Percentiles rank a stretch among this genome's conserved stretches.
phyloP scores from a whole-genome alignment of 345 rosid genomes.

The Triadica sebifera region DNA sequence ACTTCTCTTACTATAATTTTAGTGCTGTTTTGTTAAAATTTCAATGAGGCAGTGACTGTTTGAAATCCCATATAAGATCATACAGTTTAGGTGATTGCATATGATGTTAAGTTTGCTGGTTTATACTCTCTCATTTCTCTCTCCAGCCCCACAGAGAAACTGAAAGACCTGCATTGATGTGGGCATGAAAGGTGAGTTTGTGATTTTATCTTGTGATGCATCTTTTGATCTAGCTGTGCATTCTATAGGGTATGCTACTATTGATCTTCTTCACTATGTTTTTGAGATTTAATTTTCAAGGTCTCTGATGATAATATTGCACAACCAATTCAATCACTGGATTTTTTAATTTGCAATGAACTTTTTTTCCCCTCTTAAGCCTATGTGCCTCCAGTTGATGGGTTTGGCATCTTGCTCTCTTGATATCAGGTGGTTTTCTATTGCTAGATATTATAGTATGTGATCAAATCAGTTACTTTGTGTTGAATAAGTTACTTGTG shows the following conservation, averaged over 20 bases:
- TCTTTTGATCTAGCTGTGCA: background rate
- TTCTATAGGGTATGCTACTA: background rate
- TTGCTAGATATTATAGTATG: background rate
- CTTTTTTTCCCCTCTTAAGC: background rate
- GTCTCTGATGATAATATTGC: background rate
- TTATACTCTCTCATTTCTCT: background rate
- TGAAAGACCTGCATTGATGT: background rate
- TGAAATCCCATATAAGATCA: background rate
- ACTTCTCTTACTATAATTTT: too few relatives aligned
- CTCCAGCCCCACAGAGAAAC: background rate
- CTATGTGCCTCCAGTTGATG: background rate
- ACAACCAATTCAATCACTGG: background rate
- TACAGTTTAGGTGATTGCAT: background rate
- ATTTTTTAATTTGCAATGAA: background rate
- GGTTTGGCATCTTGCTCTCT: background rate
- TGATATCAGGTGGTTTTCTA: background rate
- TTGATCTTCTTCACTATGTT: background rate
- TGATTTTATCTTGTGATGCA: background rate
- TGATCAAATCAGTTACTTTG: background rate
- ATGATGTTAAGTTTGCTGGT: background rate
- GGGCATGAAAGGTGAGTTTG: too few relatives aligned
- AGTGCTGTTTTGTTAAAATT: background rate
- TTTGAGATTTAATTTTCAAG: background rate
- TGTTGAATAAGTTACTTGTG: background rate
- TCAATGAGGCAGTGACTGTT: background rate